Base-by-base conservation (phyloP, 768 basidiomycete genomes). In the Guyanaporus albipodus region DNA sequence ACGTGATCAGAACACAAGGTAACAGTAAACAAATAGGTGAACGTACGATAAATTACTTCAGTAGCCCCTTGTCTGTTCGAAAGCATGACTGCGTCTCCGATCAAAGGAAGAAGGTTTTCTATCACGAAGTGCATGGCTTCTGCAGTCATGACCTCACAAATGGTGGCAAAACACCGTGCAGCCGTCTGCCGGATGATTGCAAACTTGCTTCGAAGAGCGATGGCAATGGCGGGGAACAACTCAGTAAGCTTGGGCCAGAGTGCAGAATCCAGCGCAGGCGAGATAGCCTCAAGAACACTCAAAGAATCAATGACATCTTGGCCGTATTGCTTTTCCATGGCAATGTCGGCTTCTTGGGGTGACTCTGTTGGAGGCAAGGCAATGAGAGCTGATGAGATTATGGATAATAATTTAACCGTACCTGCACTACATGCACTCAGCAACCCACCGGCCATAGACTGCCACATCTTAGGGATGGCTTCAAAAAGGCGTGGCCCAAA, bases 261-360 rank as follows among this genome's bases (percentile, higher is more conserved):
- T 4, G 77, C 70, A 33, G 77, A 67, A 53, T 92, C 81, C 37
- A 98, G 74, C 6, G 84, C 78, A 1, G 89, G 86, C 2, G 83
- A 78, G 39, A 92, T 76, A 15, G 88, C 84, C 53, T 91, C 87
- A 15, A 98, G 73, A 31, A 94, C 87, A 48, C 92, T 95, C 38
- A 98, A 72, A 8, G 87, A 87, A 68, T 99, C 96, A 48, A 99
- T 83, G 27, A 97, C 82, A 58, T 90, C 88, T 62, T 97, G 93
- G 0, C 90, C 92, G 45, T 73, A 78, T 47, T 83, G 80, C 58
- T 80, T 80, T 49, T 82, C 82, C 51, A 92, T 85, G 11, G 79
- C 66, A 15, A 59, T 58, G 55, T 92, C 90, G 27, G 80, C 79
- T 44, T 80, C 70, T 44, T 73, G 67, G 14, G 80, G 68, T 7